These are phyloP conservation scores for Ophiostoma populinum DNA, from an alignment of 2,329 filamentous ascomycete species.

Conservation along the genomic window DNA sequence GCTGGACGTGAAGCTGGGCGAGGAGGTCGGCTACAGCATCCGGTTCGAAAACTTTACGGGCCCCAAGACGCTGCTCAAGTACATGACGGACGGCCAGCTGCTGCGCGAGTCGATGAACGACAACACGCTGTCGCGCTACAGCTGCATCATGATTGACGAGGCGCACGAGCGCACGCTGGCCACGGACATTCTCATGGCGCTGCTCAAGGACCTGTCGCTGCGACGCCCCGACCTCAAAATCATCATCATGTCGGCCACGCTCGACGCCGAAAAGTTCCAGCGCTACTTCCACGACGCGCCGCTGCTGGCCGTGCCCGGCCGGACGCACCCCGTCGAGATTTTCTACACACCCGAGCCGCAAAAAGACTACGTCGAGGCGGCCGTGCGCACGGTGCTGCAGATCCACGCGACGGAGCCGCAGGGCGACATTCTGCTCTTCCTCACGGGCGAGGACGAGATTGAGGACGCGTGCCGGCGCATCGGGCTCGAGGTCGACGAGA, in stretches of 20 bases:
- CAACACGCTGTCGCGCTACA: conserved; percentile 78
- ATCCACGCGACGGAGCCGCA: conserved; percentile 88
- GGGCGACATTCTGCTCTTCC: conserved; percentile 83
- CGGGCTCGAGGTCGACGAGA: conserved; percentile 73
- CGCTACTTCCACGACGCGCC: conserved; percentile 92
- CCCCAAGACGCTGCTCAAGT: conserved; percentile 83
- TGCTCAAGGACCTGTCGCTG: conserved; percentile 75
- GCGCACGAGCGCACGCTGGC: conserved; percentile 95
- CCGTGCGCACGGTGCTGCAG: conserved; percentile 84
- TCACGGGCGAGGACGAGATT: conserved; percentile 97
- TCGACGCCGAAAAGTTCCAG: conserved; percentile 96
- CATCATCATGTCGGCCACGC: conserved; percentile 95
- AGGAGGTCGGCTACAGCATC: conserved; percentile 97
- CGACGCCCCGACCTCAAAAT: conserved; percentile 85
- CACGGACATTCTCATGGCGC: conserved; percentile 92
- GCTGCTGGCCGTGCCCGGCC: conserved; percentile 79
- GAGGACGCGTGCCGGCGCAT: conserved; percentile 94
- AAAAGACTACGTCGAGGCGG: conserved; percentile 90
- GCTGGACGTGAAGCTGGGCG: conserved; percentile 80
- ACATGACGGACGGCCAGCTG: conserved; percentile 99
- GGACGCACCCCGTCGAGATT: conserved; percentile 93
- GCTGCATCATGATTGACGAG: conserved; percentile 95
- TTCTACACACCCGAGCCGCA: conserved; percentile 97
- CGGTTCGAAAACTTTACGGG: conserved; percentile 94
- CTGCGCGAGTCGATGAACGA: conserved; percentile 94